Conservation (phyloP, 83 land plant species). For the Larix sibirica region DNA sequence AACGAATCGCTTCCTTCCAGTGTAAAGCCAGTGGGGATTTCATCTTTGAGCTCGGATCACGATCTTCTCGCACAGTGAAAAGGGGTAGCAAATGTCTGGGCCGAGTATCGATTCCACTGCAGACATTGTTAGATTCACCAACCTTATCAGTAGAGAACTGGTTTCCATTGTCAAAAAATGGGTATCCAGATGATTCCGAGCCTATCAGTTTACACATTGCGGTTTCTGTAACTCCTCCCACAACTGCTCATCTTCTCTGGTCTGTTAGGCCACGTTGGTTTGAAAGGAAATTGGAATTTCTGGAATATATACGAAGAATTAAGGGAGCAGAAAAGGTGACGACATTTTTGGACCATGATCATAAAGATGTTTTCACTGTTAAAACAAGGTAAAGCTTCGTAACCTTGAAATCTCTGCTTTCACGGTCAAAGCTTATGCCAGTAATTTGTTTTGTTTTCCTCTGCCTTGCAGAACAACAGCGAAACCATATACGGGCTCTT, state of each 20-base stretch:
- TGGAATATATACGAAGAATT: slow-evolving; percentile 30
- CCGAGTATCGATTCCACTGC: slow-evolving; percentile 34
- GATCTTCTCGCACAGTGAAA: slow-evolving; percentile 21
- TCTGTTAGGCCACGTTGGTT: slow-evolving; percentile 28
- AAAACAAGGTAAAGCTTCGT: slow-evolving; percentile 49
- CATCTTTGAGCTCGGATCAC: slow-evolving; percentile 36
- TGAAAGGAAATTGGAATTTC: slow-evolving; percentile 29
- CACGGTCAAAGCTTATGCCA: not conserved
- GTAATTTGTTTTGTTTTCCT: not conserved
- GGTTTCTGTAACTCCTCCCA: slow-evolving; percentile 52
- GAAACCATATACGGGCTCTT: too few relatives aligned
- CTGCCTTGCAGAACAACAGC: not conserved
- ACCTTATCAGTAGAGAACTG: slow-evolving; percentile 52
- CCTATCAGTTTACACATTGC: slow-evolving; percentile 45
- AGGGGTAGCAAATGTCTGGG: slow-evolving; percentile 26
- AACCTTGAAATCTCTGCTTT: not conserved
- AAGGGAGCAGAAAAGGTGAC: slow-evolving; percentile 30
- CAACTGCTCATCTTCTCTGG: slow-evolving; percentile 35
- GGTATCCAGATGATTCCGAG: slow-evolving; percentile 7
- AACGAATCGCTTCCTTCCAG: slow-evolving; percentile 44
- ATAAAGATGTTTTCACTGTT: slow-evolving; percentile 38
- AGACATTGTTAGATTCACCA: slow-evolving; percentile 23
- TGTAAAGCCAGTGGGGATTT: slow-evolving; percentile 61
- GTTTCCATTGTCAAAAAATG: slow-evolving; percentile 36
- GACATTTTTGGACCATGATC: slow-evolving; percentile 36